Evolutionary conservation across 495 filamentous ascomycete species (phyloP).

Genomic region (Hyaloscypha hepaticicola): DNA sequence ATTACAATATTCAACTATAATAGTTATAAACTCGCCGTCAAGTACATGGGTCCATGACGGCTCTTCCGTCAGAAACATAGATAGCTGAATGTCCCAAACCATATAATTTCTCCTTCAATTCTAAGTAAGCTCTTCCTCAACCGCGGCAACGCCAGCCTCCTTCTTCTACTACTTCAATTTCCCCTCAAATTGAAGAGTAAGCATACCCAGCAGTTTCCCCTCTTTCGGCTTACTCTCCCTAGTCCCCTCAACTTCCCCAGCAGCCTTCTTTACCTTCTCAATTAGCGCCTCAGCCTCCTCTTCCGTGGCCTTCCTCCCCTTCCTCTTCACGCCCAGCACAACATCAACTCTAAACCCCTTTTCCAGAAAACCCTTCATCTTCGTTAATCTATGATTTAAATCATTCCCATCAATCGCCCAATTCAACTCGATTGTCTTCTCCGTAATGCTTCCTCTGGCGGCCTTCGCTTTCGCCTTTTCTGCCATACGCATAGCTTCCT

Average conservation of each 20-base stretch:
- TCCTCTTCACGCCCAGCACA: conserved; percentile 47
- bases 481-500: conserved; percentile 33
- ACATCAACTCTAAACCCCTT: conserved; percentile 66
- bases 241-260: conserved; percentile 35
- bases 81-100: not conserved
- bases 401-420: conserved; percentile 77
- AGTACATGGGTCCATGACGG: no score
- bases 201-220: conserved; percentile 35
- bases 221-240: conserved; percentile 41
- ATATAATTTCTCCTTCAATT: not conserved
- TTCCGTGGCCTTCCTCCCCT: conserved; percentile 30
- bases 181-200: conserved; percentile 42
- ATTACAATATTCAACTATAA: not conserved
- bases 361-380: conserved; percentile 59
- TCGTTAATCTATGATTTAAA: conserved; percentile 57
- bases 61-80: not conserved
- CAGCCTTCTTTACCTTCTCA: conserved; percentile 31
- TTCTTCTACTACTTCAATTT: conserved; percentile 5
- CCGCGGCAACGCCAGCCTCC: not conserved
- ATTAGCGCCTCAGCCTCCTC: conserved; percentile 41
- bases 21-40: no score
- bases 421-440: conserved; percentile 79
- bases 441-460: conserved; percentile 25
- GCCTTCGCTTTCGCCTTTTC: conserved; percentile 32
- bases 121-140: not conserved